Conservation (phyloP, 257 asterid species). For the Nemophila menziesii region DNA sequence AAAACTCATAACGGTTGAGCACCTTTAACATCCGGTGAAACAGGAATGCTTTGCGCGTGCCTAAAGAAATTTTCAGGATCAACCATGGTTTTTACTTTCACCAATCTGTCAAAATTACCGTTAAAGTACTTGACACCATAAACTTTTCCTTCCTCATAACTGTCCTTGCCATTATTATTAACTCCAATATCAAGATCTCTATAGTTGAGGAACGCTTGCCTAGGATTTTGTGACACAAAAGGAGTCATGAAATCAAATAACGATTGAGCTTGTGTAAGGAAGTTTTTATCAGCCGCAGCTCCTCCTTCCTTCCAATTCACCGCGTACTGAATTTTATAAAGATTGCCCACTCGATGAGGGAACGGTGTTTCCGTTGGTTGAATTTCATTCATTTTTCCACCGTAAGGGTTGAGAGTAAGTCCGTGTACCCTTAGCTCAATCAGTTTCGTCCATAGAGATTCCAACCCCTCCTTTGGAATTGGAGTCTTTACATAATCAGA, state of each 20-base stretch:
- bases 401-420: conserved; percentile 59
- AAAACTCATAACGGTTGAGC: too few species aligned
- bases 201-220: conserved; percentile 72
- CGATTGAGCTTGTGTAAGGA: conserved; percentile 47
- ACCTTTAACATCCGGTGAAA: too few species aligned
- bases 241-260: conserved; percentile 45
- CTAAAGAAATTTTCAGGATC: conserved; percentile 52
- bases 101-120: conserved; percentile 58
- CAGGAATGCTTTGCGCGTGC: conserved; percentile 60
- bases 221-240: conserved; percentile 36
- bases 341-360: conserved; percentile 65
- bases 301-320: conserved; percentile 42
- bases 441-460: conserved; percentile 17
- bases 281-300: conserved; percentile 14
- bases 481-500: conserved; percentile 48
- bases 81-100: conserved; percentile 41
- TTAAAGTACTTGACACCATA: conserved; percentile 74
- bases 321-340: conserved; percentile 46
- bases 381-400: conserved; percentile 51
- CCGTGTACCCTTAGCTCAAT: conserved; percentile 52
- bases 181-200: conserved; percentile 66
- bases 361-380: conserved; percentile 45
- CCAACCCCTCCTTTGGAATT: conserved; percentile 25
- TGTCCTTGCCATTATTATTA: conserved; percentile 29
- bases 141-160: too few species aligned